phyloP scores from a whole-genome alignment of 176 grass and related monocot genomes.

The Eragrostis nindensis region DNA sequence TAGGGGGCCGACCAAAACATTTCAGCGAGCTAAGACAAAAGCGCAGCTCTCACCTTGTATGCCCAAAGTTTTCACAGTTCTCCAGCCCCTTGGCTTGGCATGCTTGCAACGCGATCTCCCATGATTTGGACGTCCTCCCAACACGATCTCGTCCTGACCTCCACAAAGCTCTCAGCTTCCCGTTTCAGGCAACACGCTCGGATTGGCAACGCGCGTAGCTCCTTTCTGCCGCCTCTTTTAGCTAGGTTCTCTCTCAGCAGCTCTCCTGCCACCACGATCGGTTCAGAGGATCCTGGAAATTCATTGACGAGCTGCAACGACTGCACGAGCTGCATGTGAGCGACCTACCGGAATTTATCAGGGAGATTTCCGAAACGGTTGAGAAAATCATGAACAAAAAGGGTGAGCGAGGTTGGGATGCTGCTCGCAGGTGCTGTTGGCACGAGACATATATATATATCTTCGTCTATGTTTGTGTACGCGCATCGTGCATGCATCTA shows the following conservation, averaged over 20 bases:
- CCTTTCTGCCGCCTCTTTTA: conserved; percentile 47
- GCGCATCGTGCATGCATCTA: neutral
- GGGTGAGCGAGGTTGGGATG: neutral
- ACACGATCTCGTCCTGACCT: conserved; percentile 51
- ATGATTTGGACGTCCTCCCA: conserved; percentile 47
- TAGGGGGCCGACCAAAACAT: conserved; percentile 20
- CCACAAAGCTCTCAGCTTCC: neutral
- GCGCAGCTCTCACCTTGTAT: conserved; percentile 3
- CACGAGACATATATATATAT: neutral
- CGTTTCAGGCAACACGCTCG: conserved; percentile 31
- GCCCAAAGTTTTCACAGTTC: neutral
- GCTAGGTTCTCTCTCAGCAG: neutral
- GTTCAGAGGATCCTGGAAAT: conserved; percentile 28
- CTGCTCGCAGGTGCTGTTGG: neutral
- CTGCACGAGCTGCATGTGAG: conserved; percentile 43
- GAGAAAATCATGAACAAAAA: neutral
- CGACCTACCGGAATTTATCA: conserved; percentile 41
- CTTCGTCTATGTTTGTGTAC: neutral
- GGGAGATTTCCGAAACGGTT: neutral
- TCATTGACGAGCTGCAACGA: neutral
- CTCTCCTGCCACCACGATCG: neutral
- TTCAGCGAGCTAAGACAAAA: conserved; percentile 33
- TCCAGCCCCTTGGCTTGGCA: neutral
- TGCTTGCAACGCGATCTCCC: conserved; percentile 32
- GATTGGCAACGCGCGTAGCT: conserved; percentile 35